Evolutionary conservation across 1,284 basidiomycete species (phyloP), one percentile per base, ranked within the genome.

Genomic region (Wallemia hederae): DNA sequence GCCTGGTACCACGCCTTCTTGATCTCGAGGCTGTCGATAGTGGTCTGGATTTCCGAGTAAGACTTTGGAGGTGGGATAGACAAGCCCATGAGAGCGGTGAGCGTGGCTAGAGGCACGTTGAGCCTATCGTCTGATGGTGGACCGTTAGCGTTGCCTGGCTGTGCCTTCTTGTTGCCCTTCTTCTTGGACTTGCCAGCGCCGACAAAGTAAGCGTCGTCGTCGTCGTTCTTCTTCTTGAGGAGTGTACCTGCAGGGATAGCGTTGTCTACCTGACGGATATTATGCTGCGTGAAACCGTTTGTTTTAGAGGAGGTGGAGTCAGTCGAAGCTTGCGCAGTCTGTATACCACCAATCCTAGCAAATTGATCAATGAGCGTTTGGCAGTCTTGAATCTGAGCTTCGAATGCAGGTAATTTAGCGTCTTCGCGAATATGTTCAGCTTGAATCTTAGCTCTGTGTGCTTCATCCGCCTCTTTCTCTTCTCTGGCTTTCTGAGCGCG

Each of bases 301-400:
- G 55, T 24, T 56, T 26, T 5, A 56, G 55, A 22, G 11, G 62
- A 65, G 24, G 72, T 66, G 26, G 68, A 67, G 15, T 67, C 64
- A 24, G 69, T 69, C 60, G 75, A 69, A 22, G 72, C 66, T 73
- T 49, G 78, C 74, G 60, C 74, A 62, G 67, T 58, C 26, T 63
- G 66, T 61, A 67, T 75, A 28, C 75, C 75, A 62, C 75, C 74
- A 72, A 83, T 84, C 57, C 83, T 85, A 34, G 78, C 81, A 72
- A 99, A 85, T 72, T 80, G 84, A 70, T 89, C 85, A 70, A 98
- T 85, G 64, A 94, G 79, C 5, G 85, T 91, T 68, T 88, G 83
- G 73, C 90, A 96, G 71, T 98, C 94, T 73, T 98, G 90, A 66
- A 98, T 91, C 72, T 97, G 81, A 62, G 81, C 77, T 67, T 89